These are phyloP conservation scores for Debaryomyces coudertii DNA, from an alignment of 1,139 yeast species.

Conservation along the genomic window DNA sequence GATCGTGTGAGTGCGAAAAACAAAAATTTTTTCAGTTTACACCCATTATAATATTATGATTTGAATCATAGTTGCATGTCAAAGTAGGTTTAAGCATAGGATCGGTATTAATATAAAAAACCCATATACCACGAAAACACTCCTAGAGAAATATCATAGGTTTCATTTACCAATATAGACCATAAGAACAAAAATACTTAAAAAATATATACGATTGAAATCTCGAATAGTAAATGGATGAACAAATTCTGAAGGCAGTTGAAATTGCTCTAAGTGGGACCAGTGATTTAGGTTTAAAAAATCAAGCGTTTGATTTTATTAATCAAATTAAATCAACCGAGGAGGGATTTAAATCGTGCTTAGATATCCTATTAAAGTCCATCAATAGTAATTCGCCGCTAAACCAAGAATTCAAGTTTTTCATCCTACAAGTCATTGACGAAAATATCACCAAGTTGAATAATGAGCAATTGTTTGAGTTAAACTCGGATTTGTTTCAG, in stretches of 20 bases:
- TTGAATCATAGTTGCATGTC: slow-evolving; percentile 1
- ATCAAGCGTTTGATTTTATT: slow-evolving; percentile 83
- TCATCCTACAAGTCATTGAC: slow-evolving; percentile 79
- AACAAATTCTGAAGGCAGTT: slow-evolving; percentile 92
- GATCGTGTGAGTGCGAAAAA: slow-evolving; percentile 14
- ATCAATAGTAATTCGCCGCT: slow-evolving; percentile 22
- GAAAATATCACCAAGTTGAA: slow-evolving; percentile 58
- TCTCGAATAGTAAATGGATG: slow-evolving; percentile 54
- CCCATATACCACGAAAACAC: not conserved
- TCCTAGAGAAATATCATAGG: slow-evolving; percentile 1
- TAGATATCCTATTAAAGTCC: slow-evolving; percentile 54
- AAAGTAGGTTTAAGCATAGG: not conserved
- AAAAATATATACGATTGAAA: slow-evolving; percentile 2
- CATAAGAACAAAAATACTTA: slow-evolving; percentile 4
- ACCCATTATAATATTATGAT: not conserved
- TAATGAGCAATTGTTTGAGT: slow-evolving; percentile 47
- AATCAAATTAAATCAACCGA: slow-evolving; percentile 73
- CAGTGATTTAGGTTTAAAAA: slow-evolving; percentile 68
- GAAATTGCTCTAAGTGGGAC: slow-evolving; percentile 82
- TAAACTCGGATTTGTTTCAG: slow-evolving; percentile 46
- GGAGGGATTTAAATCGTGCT: slow-evolving; percentile 80
- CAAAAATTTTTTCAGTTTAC: slow-evolving; percentile 12
- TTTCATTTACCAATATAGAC: slow-evolving; percentile 6
- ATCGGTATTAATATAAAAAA: not conserved
- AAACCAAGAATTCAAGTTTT: slow-evolving; percentile 66